A percentile compares a stretch with the other conserved stretches of the same genome.
phyloP scores from a whole-genome alignment of 371 early-diverging fungal genomes.

The Mycotypha africana region DNA sequence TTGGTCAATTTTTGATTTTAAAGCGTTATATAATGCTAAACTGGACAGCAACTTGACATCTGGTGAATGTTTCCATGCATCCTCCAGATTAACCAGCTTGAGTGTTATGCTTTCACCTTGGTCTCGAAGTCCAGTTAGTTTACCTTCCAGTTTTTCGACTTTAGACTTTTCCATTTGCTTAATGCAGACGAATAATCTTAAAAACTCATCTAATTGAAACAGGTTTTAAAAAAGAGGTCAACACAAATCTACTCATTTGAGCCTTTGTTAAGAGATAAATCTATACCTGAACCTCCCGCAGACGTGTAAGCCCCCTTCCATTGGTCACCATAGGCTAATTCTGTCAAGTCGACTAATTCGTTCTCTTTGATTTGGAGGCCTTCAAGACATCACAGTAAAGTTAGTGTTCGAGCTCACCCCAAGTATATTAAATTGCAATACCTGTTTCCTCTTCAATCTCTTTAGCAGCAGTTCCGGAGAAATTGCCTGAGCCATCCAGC shows the following conservation, averaged over 20 bases:
- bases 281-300: constrained; percentile 64
- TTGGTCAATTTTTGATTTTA: constrained; percentile 24
- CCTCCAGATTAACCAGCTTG: constrained; percentile 54
- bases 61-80: constrained; percentile 60
- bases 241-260: not conserved
- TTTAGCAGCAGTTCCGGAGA: constrained; percentile 64
- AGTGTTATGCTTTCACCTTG: constrained; percentile 76
- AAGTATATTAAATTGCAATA: no score
- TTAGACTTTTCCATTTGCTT: constrained; percentile 52
- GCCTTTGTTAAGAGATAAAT: not conserved
- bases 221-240: not conserved
- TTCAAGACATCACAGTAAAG: no score
- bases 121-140: constrained; percentile 66
- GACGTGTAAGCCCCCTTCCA: constrained; percentile 70
- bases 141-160: constrained; percentile 55
- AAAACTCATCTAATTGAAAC: constrained; percentile 58
- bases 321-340: constrained; percentile 43
- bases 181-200: constrained; percentile 65
- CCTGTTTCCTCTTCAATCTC: constrained; percentile 64
- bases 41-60: constrained; percentile 74
- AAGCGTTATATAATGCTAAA: constrained; percentile 58
- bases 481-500: constrained; percentile 75
- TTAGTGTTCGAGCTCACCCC: no score
- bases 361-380: constrained; percentile 42
- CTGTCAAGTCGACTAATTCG: constrained; percentile 67